Evolutionary conservation across 345 rosid species (phyloP).

Genomic region (Eucalyptus paniculata): DNA sequence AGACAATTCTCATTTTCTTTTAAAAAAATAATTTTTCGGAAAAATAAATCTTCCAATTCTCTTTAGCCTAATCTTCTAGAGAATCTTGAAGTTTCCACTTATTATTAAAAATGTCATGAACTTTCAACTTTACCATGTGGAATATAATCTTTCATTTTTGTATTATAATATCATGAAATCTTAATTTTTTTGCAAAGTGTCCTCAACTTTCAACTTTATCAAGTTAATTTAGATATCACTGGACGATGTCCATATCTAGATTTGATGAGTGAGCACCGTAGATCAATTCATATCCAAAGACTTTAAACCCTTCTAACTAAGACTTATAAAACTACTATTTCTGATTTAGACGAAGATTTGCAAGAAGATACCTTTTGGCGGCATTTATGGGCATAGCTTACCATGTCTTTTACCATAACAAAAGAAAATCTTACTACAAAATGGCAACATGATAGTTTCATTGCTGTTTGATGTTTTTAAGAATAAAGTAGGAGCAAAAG

Average conservation of each 20-base stretch:
- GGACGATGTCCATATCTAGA: not conserved
- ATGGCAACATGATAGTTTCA: too few relatives aligned
- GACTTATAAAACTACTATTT: not conserved
- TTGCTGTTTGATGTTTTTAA: not conserved
- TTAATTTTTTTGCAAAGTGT: not conserved
- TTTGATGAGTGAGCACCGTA: not conserved
- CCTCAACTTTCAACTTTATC: not conserved
- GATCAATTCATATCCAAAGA: not conserved
- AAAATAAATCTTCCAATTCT: not conserved
- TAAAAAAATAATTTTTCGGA: too few relatives aligned
- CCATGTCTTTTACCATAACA: not conserved
- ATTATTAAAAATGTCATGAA: not conserved
- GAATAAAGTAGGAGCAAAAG: too few relatives aligned
- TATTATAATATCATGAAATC: not conserved
- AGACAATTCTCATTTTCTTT: too few relatives aligned
- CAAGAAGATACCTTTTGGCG: not conserved
- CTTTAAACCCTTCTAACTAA: too few relatives aligned
- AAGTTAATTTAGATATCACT: too few relatives aligned
- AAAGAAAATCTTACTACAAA: too few relatives aligned
- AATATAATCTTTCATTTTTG: not conserved
- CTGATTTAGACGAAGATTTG: not conserved
- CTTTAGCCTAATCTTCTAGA: not conserved
- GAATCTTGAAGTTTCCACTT: not conserved
- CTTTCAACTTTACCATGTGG: not conserved
- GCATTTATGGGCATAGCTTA: not conserved